Percentiles rank a stretch among this genome's conserved stretches.
Evolutionary conservation across 2,329 filamentous ascomycete genomes (phyloP).

Genomic region (Chalaropsis thielavioides): DNA sequence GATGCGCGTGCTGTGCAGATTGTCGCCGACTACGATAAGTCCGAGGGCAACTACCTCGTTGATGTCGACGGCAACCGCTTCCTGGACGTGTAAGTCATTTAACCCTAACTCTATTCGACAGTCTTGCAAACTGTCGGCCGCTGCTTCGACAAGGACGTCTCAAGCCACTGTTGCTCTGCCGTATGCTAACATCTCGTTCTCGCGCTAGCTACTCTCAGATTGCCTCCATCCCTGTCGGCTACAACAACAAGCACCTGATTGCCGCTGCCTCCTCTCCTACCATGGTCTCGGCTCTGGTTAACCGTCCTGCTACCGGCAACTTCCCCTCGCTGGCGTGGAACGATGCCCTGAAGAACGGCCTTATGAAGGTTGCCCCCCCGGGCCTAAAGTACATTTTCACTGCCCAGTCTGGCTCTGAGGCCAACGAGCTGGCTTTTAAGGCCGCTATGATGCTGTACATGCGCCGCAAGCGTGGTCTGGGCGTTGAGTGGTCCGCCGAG

Average conservation of each 20-base stretch:
- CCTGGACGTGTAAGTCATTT: constrained; percentile 32
- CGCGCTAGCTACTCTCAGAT: constrained; percentile 64
- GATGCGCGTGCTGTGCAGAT: constrained; percentile 39
- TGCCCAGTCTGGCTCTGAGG: constrained; percentile 74
- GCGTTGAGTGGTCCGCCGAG: constrained; percentile 65
- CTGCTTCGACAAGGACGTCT: not conserved
- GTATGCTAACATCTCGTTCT: constrained; percentile 1
- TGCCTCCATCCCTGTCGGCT: constrained; percentile 80
- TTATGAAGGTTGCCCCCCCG: constrained; percentile 69
- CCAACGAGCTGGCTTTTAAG: constrained; percentile 91
- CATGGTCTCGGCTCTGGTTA: constrained; percentile 70
- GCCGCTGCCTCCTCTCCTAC: constrained; percentile 58
- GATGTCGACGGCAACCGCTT: constrained; percentile 37
- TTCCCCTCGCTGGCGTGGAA: constrained; percentile 81
- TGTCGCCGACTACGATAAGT: constrained; percentile 38
- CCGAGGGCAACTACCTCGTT: constrained; percentile 38
- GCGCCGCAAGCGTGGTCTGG: constrained; percentile 66
- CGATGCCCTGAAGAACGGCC: constrained; percentile 60
- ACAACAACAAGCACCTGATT: constrained; percentile 71
- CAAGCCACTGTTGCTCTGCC: not conserved
- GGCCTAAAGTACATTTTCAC: constrained; percentile 84
- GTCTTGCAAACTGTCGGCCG: no score
- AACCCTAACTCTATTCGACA: no score
- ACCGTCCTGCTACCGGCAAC: constrained; percentile 79
- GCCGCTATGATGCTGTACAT: constrained; percentile 81